These are phyloP conservation scores for Aureobasidium sp. DNA, from an alignment of 2,329 filamentous ascomycete genomes.

Conservation along the genomic window DNA sequence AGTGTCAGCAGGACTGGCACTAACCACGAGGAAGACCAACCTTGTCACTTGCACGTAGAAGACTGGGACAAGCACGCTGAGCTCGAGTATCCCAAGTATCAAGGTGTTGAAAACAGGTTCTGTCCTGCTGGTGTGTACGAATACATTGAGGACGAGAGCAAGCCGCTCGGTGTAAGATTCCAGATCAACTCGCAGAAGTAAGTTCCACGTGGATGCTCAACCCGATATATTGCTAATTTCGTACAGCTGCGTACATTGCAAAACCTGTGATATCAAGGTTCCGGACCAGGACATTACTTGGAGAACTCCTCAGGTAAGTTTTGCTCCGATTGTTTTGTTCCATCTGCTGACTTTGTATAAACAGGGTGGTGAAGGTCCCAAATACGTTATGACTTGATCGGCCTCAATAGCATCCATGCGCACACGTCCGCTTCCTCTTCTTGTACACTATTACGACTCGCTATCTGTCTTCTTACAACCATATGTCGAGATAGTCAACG, in stretches of 20 bases:
- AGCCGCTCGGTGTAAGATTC: conserved; percentile 83
- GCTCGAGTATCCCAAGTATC: conserved; percentile 75
- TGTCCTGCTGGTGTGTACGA: conserved; percentile 97
- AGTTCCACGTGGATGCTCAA: conserved; percentile 34
- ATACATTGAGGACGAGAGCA: conserved; percentile 86
- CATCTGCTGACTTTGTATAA: background rate
- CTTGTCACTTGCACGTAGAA: conserved; percentile 87
- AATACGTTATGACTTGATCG: conserved; percentile 50
- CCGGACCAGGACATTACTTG: conserved; percentile 87
- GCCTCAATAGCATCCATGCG: too few relatives aligned
- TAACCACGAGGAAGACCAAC: conserved; percentile 98
- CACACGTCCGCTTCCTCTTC: background rate
- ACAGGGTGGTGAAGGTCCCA: conserved; percentile 60
- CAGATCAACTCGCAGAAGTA: conserved; percentile 98
- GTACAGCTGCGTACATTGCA: conserved; percentile 90
- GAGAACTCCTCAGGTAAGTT: conserved; percentile 72
- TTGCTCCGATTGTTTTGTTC: background rate
- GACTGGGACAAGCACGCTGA: conserved; percentile 90
- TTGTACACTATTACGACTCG: background rate
- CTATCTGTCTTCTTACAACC: background rate
- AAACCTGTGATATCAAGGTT: conserved; percentile 98
- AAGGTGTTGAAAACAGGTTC: conserved; percentile 92
- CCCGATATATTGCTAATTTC: conserved; percentile 20
- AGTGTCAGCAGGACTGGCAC: conserved; percentile 92
- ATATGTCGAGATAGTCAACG: background rate